These are phyloP conservation scores for Helianthus tuberosus DNA, from an alignment of 129 eudicot genomes.

Conservation along the genomic window DNA sequence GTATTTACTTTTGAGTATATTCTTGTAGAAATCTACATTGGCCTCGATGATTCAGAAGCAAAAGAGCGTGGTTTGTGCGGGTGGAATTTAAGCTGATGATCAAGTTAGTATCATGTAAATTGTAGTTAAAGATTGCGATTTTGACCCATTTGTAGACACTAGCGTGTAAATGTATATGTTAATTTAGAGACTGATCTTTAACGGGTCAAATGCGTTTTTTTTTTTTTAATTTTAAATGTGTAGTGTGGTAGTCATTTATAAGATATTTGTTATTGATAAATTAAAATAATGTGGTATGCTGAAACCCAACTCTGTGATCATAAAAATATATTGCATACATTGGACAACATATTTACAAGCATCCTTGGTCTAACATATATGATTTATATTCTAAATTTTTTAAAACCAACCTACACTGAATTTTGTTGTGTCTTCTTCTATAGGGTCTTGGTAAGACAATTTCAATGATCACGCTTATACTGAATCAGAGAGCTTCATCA, in stretches of 20 bases:
- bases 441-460: conserved; percentile 98
- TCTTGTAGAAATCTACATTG: too few species aligned
- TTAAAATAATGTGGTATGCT: background rate
- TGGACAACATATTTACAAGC: background rate
- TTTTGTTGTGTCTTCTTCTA: conserved; percentile 23
- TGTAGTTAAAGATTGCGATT: background rate
- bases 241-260: too few species aligned
- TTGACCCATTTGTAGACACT: background rate
- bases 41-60: too few species aligned
- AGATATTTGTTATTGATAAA: background rate
- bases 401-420: too few species aligned
- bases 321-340: background rate
- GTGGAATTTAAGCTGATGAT: conserved; percentile 97
- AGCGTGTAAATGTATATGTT: background rate
- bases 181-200: background rate
- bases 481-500: conserved; percentile 38
- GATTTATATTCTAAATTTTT: too few species aligned
- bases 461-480: conserved; percentile 90
- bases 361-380: background rate
- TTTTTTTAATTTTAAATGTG: background rate
- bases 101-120: conserved; percentile 47
- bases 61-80: conserved; percentile 61
- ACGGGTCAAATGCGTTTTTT: background rate
- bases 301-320: background rate
- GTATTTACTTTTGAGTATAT: too few species aligned